Base-by-base conservation (phyloP, 805 yeast genomes). In the Alloascoidea africana region DNA sequence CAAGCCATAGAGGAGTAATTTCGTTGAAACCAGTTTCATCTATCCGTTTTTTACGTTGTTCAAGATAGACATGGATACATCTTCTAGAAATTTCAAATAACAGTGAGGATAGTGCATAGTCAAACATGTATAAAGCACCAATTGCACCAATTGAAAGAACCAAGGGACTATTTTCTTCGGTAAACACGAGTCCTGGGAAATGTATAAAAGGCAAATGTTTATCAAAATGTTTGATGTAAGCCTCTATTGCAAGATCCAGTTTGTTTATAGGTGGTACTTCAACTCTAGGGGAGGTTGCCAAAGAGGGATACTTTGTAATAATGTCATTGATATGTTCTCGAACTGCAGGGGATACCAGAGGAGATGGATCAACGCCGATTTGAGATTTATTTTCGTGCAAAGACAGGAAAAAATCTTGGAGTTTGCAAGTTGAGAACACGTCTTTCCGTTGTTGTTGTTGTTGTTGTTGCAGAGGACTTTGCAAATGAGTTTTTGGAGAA, bases 31-130 rank as follows among this genome's bases (percentile, higher is more conserved):
- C n/a, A n/a, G 42, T 43, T 13, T 35, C 17, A 16, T 36, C 17
- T 33, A 45, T 48, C 27, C 47, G 49, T 44, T 66, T 68, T 47
- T 81, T 78, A 38, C 89, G 63, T 14, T 78, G 66, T 47, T 86
- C 95, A 44, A 85, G 60, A 52, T 80, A 85, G 17, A 83, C 86
- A 54, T 84, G 95, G 36, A 86, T 73, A 32, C 86, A 79, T 49
- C 95, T 67, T 51, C 95, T 68, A 11, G 93, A 80, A 8, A 86
- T 84, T 50, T 86, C 95, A 56, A 83, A 86, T 36, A 86, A 60
- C 42, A 75, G 80, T 30, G 77, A 76, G 4, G 94, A 82, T 50
- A 82, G 82, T 19, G 85, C 80, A 49, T 81, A 86, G 48, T 77
- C 78, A 57, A 81, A 84, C 0, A 84, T 73, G 49, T 82, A 84